Evolutionary conservation across 805 yeast genomes (phyloP), one percentile per base, ranked within the genome.

Genomic region (Komagataella mondaviorum): DNA sequence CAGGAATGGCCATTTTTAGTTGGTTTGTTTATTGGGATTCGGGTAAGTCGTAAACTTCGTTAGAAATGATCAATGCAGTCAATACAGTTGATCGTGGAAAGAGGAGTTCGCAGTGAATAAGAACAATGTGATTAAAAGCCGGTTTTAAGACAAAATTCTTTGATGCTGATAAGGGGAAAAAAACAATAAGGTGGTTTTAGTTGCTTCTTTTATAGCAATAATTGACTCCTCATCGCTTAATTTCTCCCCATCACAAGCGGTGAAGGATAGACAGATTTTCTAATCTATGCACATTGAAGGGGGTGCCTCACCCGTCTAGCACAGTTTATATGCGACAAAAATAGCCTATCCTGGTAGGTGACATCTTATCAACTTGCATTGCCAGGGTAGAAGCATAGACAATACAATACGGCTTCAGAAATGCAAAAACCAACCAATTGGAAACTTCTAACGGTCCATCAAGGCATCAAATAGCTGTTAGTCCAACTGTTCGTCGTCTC

Each of bases 1-100:
- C 59, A 22, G 64, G 64, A 51, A 59, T 59, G 14, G 39, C 39
- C 39, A 30, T 30, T 20, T 14, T 30, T 14, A 30, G 39, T 30
- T 30, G 39, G n/a, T 30, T 30, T 30, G 39, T 30, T 30, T 8
- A 10, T 30, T 12, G 39, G 39, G 39, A 30, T 30, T 30, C 14
- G 14, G 14, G 39, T 30, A 30, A 30, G 39, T 30, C 39, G 39
- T 30, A 10, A 30, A 30, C 39, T 30, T 30, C 39, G 39, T 30
- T 30, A 30, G 14, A 30, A 30, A 30, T 10, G 39, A 30, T 30
- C 39, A 30, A 30, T 30, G 39, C 14, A 30, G 39, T 30, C 39
- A 30, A 30, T 30, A 30, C 39, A 30, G 39, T 8, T 30, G 39
- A 30, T 30, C 39, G 14, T 30, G 5, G 39, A 30, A 30, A 14